Evolutionary conservation across 257 asterid genomes (phyloP).

Genomic region (Oldenlandia corymbosa): DNA sequence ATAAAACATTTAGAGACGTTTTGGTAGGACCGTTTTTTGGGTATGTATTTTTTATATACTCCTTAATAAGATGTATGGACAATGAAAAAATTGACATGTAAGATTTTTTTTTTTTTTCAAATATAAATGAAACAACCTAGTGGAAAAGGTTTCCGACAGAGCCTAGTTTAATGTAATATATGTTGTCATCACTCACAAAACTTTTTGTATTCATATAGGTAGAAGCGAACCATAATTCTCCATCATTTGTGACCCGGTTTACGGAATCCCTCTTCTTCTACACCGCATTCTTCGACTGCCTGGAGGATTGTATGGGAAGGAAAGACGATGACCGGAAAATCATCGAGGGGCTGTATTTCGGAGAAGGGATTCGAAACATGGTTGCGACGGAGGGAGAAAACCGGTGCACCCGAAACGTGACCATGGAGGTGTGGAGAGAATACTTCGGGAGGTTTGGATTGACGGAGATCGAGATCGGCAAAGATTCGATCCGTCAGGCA

Average conservation of each 20-base stretch:
- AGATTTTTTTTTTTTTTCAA: too few relatives aligned
- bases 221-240: slow-evolving; percentile 65
- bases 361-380: slow-evolving; percentile 51
- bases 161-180: too few relatives aligned
- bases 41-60: too few relatives aligned
- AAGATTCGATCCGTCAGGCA: slow-evolving; percentile 35
- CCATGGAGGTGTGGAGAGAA: slow-evolving; percentile 63
- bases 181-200: too few relatives aligned
- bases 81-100: too few relatives aligned
- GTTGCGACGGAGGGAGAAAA: slow-evolving; percentile 46
- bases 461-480: slow-evolving; percentile 33
- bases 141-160: too few relatives aligned
- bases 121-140: too few relatives aligned
- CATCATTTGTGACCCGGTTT: slow-evolving; percentile 51
- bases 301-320: slow-evolving; percentile 54
- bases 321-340: slow-evolving; percentile 26
- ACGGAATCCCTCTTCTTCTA: slow-evolving; percentile 46
- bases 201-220: too few relatives aligned
- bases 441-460: slow-evolving; percentile 39
- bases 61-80: too few relatives aligned
- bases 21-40: too few relatives aligned
- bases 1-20: too few relatives aligned
- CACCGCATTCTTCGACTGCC: slow-evolving; percentile 48
- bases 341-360: slow-evolving; percentile 40
- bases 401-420: slow-evolving; percentile 47